phyloP scores from a whole-genome alignment of 139 green algal genomes.

The Mesotaenium endlicherianum region DNA sequence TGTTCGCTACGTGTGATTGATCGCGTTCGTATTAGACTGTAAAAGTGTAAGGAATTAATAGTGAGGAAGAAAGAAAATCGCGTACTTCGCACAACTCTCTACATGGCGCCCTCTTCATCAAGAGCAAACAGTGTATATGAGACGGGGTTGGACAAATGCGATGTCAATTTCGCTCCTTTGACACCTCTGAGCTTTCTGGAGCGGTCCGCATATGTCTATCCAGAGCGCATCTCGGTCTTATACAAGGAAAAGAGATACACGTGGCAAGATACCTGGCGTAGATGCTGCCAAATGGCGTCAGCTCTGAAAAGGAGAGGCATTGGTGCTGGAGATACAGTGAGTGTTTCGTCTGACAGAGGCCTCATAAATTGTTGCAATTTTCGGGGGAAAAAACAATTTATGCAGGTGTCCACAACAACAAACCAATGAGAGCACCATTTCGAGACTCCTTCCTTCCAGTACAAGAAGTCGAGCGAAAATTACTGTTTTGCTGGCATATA shows the following conservation, averaged over 20 bases:
- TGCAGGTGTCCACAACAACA: too few relatives aligned
- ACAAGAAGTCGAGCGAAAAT: too few relatives aligned
- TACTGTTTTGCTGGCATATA: too few relatives aligned
- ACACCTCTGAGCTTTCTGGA: conserved; percentile 34
- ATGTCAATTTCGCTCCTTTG: conserved; percentile 8
- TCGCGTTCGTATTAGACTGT: too few relatives aligned
- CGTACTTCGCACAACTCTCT: background rate
- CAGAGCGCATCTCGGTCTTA: conserved; percentile 4
- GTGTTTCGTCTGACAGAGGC: background rate
- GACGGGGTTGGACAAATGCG: background rate
- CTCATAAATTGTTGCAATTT: too few relatives aligned
- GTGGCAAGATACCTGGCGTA: background rate
- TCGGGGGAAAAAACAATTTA: too few relatives aligned
- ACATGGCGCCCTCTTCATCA: too few relatives aligned
- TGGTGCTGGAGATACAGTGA: background rate
- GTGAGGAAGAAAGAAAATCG: background rate
- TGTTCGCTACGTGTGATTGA: too few relatives aligned
- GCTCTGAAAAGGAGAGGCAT: background rate
- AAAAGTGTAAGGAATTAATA: too few relatives aligned
- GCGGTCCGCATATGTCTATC: conserved; percentile 21
- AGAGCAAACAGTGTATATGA: background rate
- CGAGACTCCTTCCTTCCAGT: too few relatives aligned
- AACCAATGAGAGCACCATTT: too few relatives aligned
- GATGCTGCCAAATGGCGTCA: conserved; percentile 19
- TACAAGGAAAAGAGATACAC: conserved; percentile 11